Evolutionary conservation across 1,139 yeast genomes (phyloP).

Genomic region (Meyerozyma carpophila): DNA sequence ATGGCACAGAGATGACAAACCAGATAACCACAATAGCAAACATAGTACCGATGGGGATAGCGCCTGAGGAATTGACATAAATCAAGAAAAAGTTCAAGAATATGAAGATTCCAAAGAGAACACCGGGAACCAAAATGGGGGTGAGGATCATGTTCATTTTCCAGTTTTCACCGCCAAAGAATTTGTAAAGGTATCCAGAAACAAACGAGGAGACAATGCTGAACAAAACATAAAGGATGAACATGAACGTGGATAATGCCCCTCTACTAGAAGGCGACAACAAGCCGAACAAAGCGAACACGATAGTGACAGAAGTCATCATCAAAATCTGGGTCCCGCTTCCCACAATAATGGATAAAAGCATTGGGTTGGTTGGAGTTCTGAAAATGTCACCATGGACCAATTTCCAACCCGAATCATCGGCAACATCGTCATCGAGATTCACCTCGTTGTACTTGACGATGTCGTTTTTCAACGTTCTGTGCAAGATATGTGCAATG

Average conservation of each 20-base stretch:
- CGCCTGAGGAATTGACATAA: constrained; percentile 81
- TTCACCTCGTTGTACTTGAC: constrained; percentile 85
- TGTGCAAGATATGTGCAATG: constrained; percentile 72
- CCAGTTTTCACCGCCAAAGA: constrained; percentile 92
- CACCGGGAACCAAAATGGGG: constrained; percentile 80
- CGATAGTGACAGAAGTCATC: constrained; percentile 70
- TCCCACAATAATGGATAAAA: constrained; percentile 78
- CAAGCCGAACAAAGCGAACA: constrained; percentile 83
- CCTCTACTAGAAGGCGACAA: constrained; percentile 95
- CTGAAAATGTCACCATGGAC: constrained; percentile 95
- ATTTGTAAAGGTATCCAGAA: constrained; percentile 81
- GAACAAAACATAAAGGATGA: constrained; percentile 71
- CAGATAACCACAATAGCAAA: constrained; percentile 75
- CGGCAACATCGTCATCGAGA: constrained; percentile 81
- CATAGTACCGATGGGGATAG: constrained; percentile 91
- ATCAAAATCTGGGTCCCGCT: constrained; percentile 81
- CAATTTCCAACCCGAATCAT: constrained; percentile 96
- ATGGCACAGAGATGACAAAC: constrained; percentile 82
- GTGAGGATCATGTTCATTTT: constrained; percentile 77
- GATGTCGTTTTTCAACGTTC: constrained; percentile 82
- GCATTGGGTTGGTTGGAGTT: constrained; percentile 66
- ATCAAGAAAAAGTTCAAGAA: constrained; percentile 79
- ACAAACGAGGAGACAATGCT: constrained; percentile 81
- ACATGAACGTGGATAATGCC: constrained; percentile 83
- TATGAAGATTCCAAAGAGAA: constrained; percentile 57